Percentiles rank a stretch among this genome's conserved stretches.
Evolutionary conservation across 176 grass and related monocot species (phyloP).

Genomic region (Oryza meridionalis): DNA sequence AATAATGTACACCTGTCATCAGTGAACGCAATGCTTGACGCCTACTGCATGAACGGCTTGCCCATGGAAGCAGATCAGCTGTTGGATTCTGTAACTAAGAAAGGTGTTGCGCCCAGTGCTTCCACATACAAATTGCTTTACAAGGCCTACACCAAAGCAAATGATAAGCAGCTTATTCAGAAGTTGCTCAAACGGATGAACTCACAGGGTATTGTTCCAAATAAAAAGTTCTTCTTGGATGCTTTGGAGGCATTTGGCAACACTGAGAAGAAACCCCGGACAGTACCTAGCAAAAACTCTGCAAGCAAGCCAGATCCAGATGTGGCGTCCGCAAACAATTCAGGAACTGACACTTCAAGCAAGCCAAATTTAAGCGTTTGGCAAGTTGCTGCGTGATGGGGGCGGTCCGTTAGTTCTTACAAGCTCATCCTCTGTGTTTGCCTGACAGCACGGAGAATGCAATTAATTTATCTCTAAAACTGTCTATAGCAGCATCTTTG

Average conservation of each 20-base stretch:
- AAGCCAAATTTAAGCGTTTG: slow-evolving; percentile 29
- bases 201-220: slow-evolving; percentile 77
- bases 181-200: slow-evolving; percentile 82
- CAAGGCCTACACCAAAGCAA: slow-evolving; percentile 70
- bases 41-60: slow-evolving; percentile 86
- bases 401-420: background rate
- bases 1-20: slow-evolving; percentile 64
- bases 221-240: slow-evolving; percentile 90
- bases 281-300: slow-evolving; percentile 36
- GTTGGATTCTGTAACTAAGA: slow-evolving; percentile 60
- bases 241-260: slow-evolving; percentile 75
- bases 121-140: slow-evolving; percentile 97
- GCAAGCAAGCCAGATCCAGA: slow-evolving; percentile 11
- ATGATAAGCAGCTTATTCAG: slow-evolving; percentile 73
- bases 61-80: slow-evolving; percentile 73
- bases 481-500: slow-evolving; percentile 5
- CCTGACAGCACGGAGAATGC: slow-evolving; percentile 4
- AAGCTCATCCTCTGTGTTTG: slow-evolving; percentile 10
- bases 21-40: slow-evolving; percentile 83
- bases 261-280: slow-evolving; percentile 44
- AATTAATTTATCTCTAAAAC: slow-evolving; percentile 18
- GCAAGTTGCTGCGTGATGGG: slow-evolving; percentile 25
- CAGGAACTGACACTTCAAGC: slow-evolving; percentile 1
- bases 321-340: slow-evolving; percentile 41
- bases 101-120: slow-evolving; percentile 55